Evolutionary conservation across 179 eudicot genomes (phyloP), one percentile per base, ranked within the genome.

Genomic region (Heliamphora pulchella): DNA sequence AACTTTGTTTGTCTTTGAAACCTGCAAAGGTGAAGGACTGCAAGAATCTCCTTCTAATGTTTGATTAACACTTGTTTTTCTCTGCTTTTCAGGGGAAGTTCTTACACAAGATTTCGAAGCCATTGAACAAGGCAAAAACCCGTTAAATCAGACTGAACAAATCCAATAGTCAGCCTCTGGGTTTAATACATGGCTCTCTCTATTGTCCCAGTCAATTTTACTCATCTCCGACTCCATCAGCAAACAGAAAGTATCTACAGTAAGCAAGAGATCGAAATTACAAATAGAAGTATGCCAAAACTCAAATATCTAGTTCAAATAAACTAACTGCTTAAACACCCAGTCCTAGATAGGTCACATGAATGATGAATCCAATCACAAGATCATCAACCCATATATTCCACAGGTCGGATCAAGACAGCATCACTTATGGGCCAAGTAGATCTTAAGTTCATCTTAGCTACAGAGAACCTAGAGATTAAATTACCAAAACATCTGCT

Each of bases 61-160:
- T 78, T 83, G 88, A 78, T 80, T 83, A 80, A 74, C 84, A 13
- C 53, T 76, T 5, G 31, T 73, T 84, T 86, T 91, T 80, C 82
- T 83, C 41, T 78, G 83, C 75, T 84, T 86, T 39, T 87, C 91
- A 0, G 86, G 82, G 15, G 89, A 84, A 67, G 84, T 79, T 83
- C 83, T 88, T 68, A 50, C 74, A 85, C 81, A 76, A 64, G 91
- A 82, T 58, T 89, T 90, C 1, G 98, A 88, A 77, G 97, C 93
- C 98, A 94, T 92, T 78, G 80, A 79, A 59, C 78, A 44, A 77
- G 63, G 76, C 61, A 73, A 71, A 78, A 78, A 75, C 73, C 57
- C 8, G 59, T 57, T 81, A 74, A 80, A 54, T 44, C 22, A 67
- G 31, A 80, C 44, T 15, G 43, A 84, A 79, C 81, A 84, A 74